Base-by-base conservation (phyloP, 768 basidiomycete species). In the Kwoniella europaea region DNA sequence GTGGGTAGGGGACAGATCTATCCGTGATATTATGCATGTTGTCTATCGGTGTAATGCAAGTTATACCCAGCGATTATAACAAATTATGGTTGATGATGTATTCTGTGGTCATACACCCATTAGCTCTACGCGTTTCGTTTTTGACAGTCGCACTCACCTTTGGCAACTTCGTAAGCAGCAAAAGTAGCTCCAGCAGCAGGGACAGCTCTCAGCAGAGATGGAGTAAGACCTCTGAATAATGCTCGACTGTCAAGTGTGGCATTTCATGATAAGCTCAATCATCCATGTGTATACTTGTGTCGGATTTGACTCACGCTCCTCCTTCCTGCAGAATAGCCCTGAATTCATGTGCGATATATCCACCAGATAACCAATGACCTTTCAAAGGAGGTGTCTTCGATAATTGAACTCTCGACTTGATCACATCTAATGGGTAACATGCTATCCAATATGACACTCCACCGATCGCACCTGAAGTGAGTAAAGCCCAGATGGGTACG, bases 121-220 rank as follows among this genome's bases (percentile, higher is more conserved):
- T 18, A 53, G 61, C 61, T 50, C 35, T 9, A 58, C 27, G 15
- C 2, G n/a, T 13, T 7, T 15, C 20, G 1, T 42, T 29, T 16
- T 7, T 52, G 15, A 29, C 27, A 18, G 15, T 16, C 22, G 16
- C 15, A 69, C 81, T 71, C 65, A 84, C 82, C 84, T 85, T 92
- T 85, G 0, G 90, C 92, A 29, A 94, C 78, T 82, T 97, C 94
- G 77, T 91, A 97, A 0, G 91, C 91, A 12, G 92, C 90, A 74
- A 97, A 96, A 3, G 94, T 97, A 74, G 90, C 90, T 54, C 89
- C 94, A 13, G 93, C 94, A 5, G 94, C 92, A 15, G 94, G 94
- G 77, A 95, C 93, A 83, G 93, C 93, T 73, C 59, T 43, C 16
- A 76, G 70, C 63, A 84, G 57, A 57, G 73, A 77, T 9, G 82